Evolutionary conservation across 2,329 filamentous ascomycete species (phyloP), one percentile per base, ranked within the genome.

Genomic region (Penicillium freii): DNA sequence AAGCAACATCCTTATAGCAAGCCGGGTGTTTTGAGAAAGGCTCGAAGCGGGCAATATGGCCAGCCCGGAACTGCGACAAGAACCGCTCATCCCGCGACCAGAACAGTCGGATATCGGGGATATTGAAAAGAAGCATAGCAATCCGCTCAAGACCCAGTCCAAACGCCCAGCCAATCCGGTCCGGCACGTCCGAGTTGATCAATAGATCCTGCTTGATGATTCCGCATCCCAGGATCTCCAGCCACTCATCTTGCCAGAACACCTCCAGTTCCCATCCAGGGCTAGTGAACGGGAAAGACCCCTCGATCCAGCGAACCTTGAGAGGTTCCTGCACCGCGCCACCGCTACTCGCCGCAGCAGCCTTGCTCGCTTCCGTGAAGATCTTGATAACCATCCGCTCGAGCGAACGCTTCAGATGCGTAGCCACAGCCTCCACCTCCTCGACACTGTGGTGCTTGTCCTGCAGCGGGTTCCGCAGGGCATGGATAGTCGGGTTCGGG

Each of bases 211-310:
- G 94, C 73, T 91, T 86, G 42, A 94, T 88, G 36, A 99, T 86
- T 36, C 94, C 94, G 67, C 88, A 95, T n/a, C 94, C 94, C 1
- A 99, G 83, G 5, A 97, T 87, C 77, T 99, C 94, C 34, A 99
- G 86, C 94, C 94, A 99, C 72, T 95, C 90, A 31, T 90, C 92
- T 65, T 89, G 87, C 84, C 93, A 97, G 80, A 90, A 92, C 10
- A 99, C 91, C 72, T 99, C 94, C 25, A 99, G 83, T 73, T 99
- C 94, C 90, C 91, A 99, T 7, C 89, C 94, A 0, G 94, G 94
- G 57, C 88, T 92, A 0, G 94, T 99, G 73, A 97, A 97, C 39
- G 94, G 94, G 77, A 99, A 99, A 76, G 94, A 97, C 1, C 94
- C 92, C 74, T 97, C 93, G 8, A 97, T 87, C 94, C 94, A 99